phyloP scores from a whole-genome alignment of 495 filamentous ascomycete genomes.

The Corynascus novoguineensis region DNA sequence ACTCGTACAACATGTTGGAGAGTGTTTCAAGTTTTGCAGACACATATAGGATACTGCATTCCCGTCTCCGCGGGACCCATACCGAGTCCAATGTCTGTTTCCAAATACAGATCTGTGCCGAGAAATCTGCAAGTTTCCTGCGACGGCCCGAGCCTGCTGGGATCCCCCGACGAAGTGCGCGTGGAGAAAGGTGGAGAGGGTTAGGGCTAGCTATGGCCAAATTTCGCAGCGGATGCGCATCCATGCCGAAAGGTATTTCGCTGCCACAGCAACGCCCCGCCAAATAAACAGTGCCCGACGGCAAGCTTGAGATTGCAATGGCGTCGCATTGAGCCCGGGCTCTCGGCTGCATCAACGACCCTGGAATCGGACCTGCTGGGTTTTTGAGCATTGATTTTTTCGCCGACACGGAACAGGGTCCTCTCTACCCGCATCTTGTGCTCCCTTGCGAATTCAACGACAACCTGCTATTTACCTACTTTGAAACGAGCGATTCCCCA shows the following conservation, averaged over 20 bases:
- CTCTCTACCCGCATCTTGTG: not conserved
- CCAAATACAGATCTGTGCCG: constrained; percentile 12
- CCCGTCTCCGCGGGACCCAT: constrained; percentile 6
- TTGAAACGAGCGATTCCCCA: not conserved
- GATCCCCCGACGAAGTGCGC: not conserved
- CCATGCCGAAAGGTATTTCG: not conserved
- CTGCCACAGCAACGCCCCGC: constrained; percentile 28
- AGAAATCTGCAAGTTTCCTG: not conserved
- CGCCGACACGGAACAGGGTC: constrained; percentile 3
- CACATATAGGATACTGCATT: too few relatives aligned
- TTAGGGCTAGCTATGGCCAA: constrained; percentile 11
- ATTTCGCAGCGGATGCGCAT: not conserved
- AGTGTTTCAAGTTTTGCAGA: too few relatives aligned
- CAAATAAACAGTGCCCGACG: constrained; percentile 24
- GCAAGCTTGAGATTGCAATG: constrained; percentile 14
- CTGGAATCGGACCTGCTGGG: constrained; percentile 10
- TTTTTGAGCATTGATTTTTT: constrained; percentile 10
- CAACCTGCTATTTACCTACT: too few relatives aligned
- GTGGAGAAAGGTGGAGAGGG: constrained; percentile 1
- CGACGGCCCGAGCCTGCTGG: constrained; percentile 11
- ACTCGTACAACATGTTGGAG: too few relatives aligned
- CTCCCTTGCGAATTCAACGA: not conserved
- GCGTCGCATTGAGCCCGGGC: constrained; percentile 12
- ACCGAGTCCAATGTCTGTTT: not conserved
- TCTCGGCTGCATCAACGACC: not conserved